Conservation (phyloP, 805 yeast species). For the Yarrowia alimentaria region DNA sequence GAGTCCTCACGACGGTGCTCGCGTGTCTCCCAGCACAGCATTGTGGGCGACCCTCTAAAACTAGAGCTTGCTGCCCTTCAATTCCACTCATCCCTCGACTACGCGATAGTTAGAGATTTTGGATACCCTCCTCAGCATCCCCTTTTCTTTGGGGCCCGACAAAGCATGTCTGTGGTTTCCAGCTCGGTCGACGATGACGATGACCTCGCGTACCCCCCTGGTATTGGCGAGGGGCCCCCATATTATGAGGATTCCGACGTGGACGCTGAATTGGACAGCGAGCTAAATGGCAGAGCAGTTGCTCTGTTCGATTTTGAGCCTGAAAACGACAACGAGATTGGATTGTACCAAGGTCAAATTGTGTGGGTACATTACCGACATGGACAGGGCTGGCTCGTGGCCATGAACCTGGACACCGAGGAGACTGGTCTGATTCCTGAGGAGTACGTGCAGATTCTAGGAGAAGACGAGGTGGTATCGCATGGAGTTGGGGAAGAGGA, state of each 20-base stretch:
- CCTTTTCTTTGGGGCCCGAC: constrained; percentile 60
- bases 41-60: constrained; percentile 12
- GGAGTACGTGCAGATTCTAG: constrained; percentile 67
- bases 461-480: constrained; percentile 27
- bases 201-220: constrained; percentile 37
- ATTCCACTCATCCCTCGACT: constrained; percentile 40
- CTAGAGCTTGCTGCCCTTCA: constrained; percentile 30
- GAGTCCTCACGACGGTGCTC: constrained; percentile 24
- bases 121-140: constrained; percentile 74
- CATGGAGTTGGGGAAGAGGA: constrained; percentile 21
- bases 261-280: constrained; percentile 39
- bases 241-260: constrained; percentile 32
- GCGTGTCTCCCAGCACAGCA: constrained; percentile 4
- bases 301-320: constrained; percentile 89
- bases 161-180: constrained; percentile 33
- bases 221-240: constrained; percentile 27
- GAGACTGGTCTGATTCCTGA: constrained; percentile 94
- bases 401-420: constrained; percentile 68
- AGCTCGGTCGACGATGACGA: constrained; percentile 54
- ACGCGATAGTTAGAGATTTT: constrained; percentile 67
- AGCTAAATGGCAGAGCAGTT: constrained; percentile 63
- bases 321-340: constrained; percentile 90
- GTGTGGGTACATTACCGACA: constrained; percentile 86
- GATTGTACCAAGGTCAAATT: constrained; percentile 72
- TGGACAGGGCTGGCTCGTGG: constrained; percentile 99